Evolutionary conservation across 1,139 yeast genomes (phyloP).

Genomic region (Hansenula lynferdii): DNA sequence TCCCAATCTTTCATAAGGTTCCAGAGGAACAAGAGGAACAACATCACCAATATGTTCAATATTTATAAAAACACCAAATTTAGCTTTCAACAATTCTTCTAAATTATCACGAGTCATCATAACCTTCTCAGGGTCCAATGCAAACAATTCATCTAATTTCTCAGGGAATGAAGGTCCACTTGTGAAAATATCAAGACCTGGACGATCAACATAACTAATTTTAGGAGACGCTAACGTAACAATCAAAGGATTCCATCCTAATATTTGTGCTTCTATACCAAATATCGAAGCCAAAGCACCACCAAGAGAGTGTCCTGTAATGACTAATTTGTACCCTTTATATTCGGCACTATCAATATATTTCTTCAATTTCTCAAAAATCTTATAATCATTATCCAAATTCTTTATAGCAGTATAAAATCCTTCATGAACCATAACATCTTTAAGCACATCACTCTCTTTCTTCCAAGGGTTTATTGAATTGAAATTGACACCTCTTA

Average conservation of each 20-base stretch:
- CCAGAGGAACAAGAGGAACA: constrained; percentile 2
- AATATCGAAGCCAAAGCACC: constrained; percentile 58
- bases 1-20: constrained; percentile 2
- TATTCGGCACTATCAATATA: not conserved
- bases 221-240: constrained; percentile 58
- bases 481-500: not conserved
- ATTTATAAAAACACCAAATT: constrained; percentile 1
- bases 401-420: constrained; percentile 28
- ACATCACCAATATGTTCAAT: constrained; percentile 4
- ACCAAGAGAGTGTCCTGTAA: constrained; percentile 41
- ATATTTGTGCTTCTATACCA: constrained; percentile 49
- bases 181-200: not conserved
- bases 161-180: not conserved
- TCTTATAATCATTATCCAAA: constrained; percentile 8
- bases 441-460: constrained; percentile 29
- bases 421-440: constrained; percentile 57
- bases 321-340: constrained; percentile 33
- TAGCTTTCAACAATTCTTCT: not conserved
- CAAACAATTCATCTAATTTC: not conserved
- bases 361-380: not conserved
- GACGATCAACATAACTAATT: constrained; percentile 32
- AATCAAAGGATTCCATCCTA: constrained; percentile 47
- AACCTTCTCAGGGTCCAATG: not conserved
- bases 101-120: not conserved
- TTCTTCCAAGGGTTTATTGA: constrained; percentile 5